Conservation (phyloP, 2,329 filamentous ascomycete species). For the Alternaria brassicae region DNA sequence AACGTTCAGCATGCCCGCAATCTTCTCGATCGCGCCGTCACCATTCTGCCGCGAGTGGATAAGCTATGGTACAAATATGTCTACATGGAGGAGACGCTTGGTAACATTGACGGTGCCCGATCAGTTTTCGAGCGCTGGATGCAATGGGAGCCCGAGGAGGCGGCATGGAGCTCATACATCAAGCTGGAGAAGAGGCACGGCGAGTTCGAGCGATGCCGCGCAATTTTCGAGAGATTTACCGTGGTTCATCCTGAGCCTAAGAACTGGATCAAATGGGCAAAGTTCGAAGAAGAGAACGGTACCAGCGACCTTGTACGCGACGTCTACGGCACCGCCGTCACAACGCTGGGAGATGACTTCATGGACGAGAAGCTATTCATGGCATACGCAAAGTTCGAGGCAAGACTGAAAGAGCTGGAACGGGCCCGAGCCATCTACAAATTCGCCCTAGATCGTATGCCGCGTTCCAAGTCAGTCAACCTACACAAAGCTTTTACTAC, state of each 20-base stretch:
- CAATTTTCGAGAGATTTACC: conserved; percentile 89
- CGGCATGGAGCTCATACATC: conserved; percentile 94
- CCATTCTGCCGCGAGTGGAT: conserved; percentile 86
- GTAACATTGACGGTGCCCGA: conserved; percentile 88
- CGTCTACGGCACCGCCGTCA: conserved; percentile 87
- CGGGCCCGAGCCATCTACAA: conserved; percentile 95
- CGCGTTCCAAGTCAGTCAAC: conserved; percentile 81
- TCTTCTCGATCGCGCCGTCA: conserved; percentile 91
- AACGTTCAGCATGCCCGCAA: conserved; percentile 94
- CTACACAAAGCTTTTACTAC: conserved; percentile 95
- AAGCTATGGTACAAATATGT: conserved; percentile 99
- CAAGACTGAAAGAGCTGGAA: conserved; percentile 94
- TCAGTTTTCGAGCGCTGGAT: conserved; percentile 99
- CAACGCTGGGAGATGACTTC: conserved; percentile 90
- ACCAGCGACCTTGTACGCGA: conserved; percentile 91
- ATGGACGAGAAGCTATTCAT: conserved; percentile 97
- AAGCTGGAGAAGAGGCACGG: conserved; percentile 95
- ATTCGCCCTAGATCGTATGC: conserved; percentile 89
- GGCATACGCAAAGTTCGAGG: conserved; percentile 92
- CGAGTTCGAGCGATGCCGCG: conserved; percentile 87
- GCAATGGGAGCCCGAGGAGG: conserved; percentile 96
- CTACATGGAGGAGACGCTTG: conserved; percentile 97
- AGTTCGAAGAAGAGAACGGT: conserved; percentile 94
- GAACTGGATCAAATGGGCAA: conserved; percentile 87
- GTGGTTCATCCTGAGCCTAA: conserved; percentile 55